A percentile compares a stretch with the other conserved stretches of the same genome.
Evolutionary conservation across 192 early-diverging fungal genomes (phyloP).

Genomic region (Phycomyces nitens): DNA sequence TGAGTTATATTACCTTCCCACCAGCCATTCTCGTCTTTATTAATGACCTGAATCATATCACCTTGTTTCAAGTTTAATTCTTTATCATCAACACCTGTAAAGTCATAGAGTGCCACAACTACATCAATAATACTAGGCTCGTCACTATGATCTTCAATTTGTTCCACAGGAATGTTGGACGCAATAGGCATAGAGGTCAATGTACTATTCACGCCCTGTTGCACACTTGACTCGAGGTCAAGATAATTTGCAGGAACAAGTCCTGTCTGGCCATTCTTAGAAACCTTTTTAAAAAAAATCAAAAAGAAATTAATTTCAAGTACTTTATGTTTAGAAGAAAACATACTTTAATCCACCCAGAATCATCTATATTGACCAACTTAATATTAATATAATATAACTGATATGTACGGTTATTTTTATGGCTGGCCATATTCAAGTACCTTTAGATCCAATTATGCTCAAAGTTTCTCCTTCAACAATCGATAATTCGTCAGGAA

Average conservation of each 20-base stretch:
- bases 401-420: slow-evolving; percentile 8
- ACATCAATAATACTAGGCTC: neutral
- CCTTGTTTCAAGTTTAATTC: slow-evolving; percentile 48
- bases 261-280: slow-evolving; percentile 10
- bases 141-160: neutral
- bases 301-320: too few species aligned
- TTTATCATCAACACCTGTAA: slow-evolving; percentile 46
- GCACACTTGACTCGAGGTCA: slow-evolving; percentile 28
- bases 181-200: neutral
- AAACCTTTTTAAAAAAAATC: neutral
- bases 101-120: slow-evolving; percentile 47
- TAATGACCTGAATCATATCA: slow-evolving; percentile 44
- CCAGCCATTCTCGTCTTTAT: slow-evolving; percentile 52
- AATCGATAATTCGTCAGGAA: slow-evolving; percentile 53
- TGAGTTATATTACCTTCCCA: slow-evolving; percentile 48
- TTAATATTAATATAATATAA: neutral
- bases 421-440: slow-evolving; percentile 53
- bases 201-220: slow-evolving; percentile 8
- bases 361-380: slow-evolving; percentile 42
- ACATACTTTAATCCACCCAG: slow-evolving; percentile 56
- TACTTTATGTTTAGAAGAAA: neutral
- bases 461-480: slow-evolving; percentile 51
- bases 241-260: slow-evolving; percentile 54
- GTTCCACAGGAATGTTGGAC: too few species aligned
- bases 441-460: slow-evolving; percentile 55